Evolutionary conservation across 805 yeast genomes (phyloP).

Genomic region (Candida bentonensis): DNA sequence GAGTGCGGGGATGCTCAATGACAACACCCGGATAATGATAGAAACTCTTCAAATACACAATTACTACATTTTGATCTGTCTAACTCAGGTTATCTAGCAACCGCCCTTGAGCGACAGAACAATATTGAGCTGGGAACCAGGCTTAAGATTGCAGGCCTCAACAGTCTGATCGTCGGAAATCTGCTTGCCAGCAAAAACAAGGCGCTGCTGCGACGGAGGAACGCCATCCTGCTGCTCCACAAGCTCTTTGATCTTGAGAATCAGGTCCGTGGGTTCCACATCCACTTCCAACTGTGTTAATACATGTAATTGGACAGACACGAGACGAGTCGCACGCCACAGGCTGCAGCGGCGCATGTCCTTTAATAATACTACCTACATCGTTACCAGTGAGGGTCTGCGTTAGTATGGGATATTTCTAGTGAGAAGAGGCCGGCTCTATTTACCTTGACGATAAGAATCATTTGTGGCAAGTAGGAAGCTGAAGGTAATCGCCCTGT

Average conservation of each 20-base stretch:
- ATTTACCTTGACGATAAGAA: conserved; percentile 49
- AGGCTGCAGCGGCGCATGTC: too few species aligned
- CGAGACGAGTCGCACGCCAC: too few species aligned
- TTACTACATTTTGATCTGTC: too few species aligned
- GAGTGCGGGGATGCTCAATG: too few species aligned
- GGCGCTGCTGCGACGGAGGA: conserved; percentile 90
- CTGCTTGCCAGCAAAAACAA: conserved; percentile 83
- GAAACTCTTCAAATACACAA: too few species aligned
- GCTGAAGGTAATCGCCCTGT: too few species aligned
- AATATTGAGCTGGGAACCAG: conserved; percentile 80
- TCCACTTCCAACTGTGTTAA: conserved; percentile 17
- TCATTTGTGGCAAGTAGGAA: too few species aligned
- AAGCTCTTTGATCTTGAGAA: conserved; percentile 70
- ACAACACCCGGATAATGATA: too few species aligned
- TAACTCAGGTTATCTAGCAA: background rate
- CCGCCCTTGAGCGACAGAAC: conserved; percentile 94
- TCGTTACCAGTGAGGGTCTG: conserved; percentile 70
- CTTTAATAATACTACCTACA: too few species aligned
- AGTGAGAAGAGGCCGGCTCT: background rate
- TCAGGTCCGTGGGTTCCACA: conserved; percentile 23
- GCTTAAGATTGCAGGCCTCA: conserved; percentile 55
- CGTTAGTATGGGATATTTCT: conserved; percentile 3
- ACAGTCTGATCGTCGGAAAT: conserved; percentile 70
- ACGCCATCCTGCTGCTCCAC: conserved; percentile 95
- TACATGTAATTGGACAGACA: conserved; percentile 12